Conservation (phyloP, 2,329 filamentous ascomycete genomes). For the Pseudocercospora fijiensis region DNA sequence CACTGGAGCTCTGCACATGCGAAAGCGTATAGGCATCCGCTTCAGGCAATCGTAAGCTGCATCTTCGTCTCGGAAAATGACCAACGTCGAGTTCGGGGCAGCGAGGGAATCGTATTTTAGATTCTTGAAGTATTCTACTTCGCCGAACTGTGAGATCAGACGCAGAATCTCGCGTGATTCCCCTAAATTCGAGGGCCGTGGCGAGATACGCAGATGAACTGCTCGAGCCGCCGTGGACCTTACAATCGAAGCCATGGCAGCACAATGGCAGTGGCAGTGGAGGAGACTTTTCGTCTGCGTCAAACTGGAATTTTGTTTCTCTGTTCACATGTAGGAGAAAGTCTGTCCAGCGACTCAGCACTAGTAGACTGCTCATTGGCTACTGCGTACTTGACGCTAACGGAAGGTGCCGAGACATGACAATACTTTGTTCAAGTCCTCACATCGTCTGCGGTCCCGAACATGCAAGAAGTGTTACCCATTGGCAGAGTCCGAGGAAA, state of each 20-base stretch:
- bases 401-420: too few species aligned
- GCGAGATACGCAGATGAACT: constrained; percentile 49
- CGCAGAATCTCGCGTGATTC: constrained; percentile 52
- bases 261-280: not conserved
- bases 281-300: not conserved
- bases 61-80: constrained; percentile 47
- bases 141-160: constrained; percentile 51
- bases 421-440: too few species aligned
- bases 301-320: not conserved
- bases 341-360: not conserved
- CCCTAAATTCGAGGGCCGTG: constrained; percentile 48
- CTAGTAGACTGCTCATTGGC: not conserved
- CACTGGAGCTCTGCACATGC: constrained; percentile 37
- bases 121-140: constrained; percentile 50
- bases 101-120: constrained; percentile 49
- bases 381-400: not conserved
- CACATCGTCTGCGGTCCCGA: too few species aligned
- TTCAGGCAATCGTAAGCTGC: constrained; percentile 45
- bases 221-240: constrained; percentile 43
- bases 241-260: constrained; percentile 24
- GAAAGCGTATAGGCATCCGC: constrained; percentile 49
- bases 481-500: too few species aligned
- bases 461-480: too few species aligned
- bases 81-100: constrained; percentile 46
- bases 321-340: not conserved